A percentile compares a stretch with the other conserved stretches of the same genome.
Conservation (phyloP, 805 yeast genomes). For the Scheffersomyces amazonensis region DNA sequence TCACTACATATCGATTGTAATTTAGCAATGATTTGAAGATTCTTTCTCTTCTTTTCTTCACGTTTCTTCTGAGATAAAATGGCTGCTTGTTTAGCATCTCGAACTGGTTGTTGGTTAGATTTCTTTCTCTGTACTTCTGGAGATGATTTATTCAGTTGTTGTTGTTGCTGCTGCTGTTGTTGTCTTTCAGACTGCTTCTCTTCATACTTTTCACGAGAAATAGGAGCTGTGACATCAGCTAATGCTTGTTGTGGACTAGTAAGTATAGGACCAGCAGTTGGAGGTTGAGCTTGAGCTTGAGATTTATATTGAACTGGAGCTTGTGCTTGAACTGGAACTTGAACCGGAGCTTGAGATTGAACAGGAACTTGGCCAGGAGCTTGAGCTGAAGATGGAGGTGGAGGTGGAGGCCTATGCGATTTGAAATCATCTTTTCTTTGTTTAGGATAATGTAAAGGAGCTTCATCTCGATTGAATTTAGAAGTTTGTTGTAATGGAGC, state of each 20-base stretch:
- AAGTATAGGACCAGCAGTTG: constrained; percentile 22
- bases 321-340: constrained; percentile 2
- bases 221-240: constrained; percentile 10
- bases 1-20: constrained; percentile 74
- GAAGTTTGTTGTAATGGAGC: constrained; percentile 35
- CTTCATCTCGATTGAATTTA: constrained; percentile 18
- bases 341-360: not conserved
- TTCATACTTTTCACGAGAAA: constrained; percentile 2
- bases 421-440: constrained; percentile 23
- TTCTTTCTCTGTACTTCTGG: constrained; percentile 9
- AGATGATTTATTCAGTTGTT: constrained; percentile 1
- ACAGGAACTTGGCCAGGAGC: constrained; percentile 2
- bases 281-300: constrained; percentile 7
- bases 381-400: constrained; percentile 27
- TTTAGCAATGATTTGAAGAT: constrained; percentile 68
- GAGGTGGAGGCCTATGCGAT: constrained; percentile 41
- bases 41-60: constrained; percentile 72
- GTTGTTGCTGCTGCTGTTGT: constrained; percentile 10
- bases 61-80: constrained; percentile 62
- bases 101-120: constrained; percentile 35
- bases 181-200: constrained; percentile 8
- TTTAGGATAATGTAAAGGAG: constrained; percentile 11
- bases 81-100: constrained; percentile 55
- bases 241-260: constrained; percentile 14
- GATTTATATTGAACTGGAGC: constrained; percentile 15